Evolutionary conservation across 805 yeast genomes (phyloP).

Genomic region (Kuraishia floccosa): DNA sequence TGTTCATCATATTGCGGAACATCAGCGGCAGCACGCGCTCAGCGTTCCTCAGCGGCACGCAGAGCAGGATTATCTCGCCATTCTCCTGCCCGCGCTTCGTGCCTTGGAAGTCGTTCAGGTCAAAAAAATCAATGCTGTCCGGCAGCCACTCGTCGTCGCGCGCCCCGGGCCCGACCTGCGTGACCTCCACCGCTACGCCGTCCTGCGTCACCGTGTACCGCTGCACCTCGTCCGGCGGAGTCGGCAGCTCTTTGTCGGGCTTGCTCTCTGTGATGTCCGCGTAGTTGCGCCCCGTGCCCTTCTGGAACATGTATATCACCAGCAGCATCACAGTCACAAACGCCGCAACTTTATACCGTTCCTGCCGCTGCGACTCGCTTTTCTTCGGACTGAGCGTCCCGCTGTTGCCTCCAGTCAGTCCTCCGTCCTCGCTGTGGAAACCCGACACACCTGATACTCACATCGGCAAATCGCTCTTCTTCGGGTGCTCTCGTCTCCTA

Average conservation of each 20-base stretch:
- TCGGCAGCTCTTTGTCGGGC: too few species aligned
- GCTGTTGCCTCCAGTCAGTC: too few species aligned
- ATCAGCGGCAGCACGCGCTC: conserved; percentile 68
- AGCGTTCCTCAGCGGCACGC: conserved; percentile 75
- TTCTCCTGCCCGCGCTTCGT: conserved; percentile 31
- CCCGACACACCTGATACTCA: conserved; percentile 10
- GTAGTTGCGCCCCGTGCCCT: too few species aligned
- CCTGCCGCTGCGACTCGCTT: too few species aligned
- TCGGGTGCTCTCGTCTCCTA: conserved; percentile 13
- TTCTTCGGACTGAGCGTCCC: too few species aligned
- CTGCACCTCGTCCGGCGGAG: background rate
- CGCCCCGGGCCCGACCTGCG: background rate
- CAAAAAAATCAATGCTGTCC: conserved; percentile 41
- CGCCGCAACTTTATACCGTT: too few species aligned
- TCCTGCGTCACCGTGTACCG: background rate
- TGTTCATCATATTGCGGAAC: conserved; percentile 76
- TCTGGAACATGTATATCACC: too few species aligned
- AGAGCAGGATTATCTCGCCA: conserved; percentile 55
- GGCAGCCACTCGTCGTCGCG: conserved; percentile 1
- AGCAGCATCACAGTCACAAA: too few species aligned
- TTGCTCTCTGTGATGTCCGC: too few species aligned
- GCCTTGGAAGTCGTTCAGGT: conserved; percentile 48
- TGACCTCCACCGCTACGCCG: too few species aligned
- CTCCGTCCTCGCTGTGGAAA: too few species aligned
- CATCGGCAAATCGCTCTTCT: conserved; percentile 39